Evolutionary conservation across 139 green algal genomes (phyloP).

Genomic region (Zygnema circumcarinatum): DNA sequence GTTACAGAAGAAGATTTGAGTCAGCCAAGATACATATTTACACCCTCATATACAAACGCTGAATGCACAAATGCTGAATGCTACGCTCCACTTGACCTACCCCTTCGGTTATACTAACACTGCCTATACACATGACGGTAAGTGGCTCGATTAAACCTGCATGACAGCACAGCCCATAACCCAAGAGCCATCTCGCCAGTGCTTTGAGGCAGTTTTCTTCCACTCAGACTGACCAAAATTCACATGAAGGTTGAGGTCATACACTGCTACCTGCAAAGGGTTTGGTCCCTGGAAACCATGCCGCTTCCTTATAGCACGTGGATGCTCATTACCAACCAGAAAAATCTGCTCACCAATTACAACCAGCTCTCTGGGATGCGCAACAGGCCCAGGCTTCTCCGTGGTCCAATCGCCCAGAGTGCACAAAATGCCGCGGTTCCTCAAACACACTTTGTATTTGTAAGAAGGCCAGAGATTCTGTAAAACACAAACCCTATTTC

Average conservation of each 20-base stretch:
- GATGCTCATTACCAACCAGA: background rate
- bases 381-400: background rate
- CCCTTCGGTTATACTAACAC: too few relatives aligned
- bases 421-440: background rate
- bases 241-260: background rate
- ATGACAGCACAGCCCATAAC: background rate
- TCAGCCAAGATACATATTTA: too few relatives aligned
- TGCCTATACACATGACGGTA: too few relatives aligned
- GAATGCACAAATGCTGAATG: too few relatives aligned
- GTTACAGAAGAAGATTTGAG: too few relatives aligned
- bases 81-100: too few relatives aligned
- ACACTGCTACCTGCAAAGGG: background rate
- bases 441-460: background rate
- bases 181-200: background rate
- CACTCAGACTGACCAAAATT: background rate
- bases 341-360: background rate
- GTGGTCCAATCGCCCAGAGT: background rate
- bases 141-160: background rate
- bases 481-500: background rate
- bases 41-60: too few relatives aligned
- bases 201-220: background rate
- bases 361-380: background rate
- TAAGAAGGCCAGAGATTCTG: conserved; percentile 1
- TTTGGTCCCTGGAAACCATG: background rate
- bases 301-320: background rate